Percentiles rank a stretch among this genome's conserved stretches.
phyloP scores from a whole-genome alignment of 768 basidiomycete species.

The Omphalotus guepiniiformis region DNA sequence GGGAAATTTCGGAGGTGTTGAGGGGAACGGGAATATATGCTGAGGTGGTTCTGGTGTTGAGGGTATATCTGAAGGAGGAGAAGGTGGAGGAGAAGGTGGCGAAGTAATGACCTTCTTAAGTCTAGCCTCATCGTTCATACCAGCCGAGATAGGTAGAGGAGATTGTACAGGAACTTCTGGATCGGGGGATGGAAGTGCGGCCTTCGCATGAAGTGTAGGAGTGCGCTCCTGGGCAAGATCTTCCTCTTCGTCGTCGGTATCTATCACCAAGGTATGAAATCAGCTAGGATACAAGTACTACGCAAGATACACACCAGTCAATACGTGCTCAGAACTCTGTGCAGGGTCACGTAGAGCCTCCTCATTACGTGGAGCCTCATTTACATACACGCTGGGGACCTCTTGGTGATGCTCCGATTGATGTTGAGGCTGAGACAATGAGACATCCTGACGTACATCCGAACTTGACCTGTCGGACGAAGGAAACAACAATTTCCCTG shows the following conservation, averaged over 20 bases:
- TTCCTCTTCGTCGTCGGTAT: slow-evolving; percentile 9
- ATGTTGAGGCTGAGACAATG: no score
- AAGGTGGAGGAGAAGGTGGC: slow-evolving; percentile 25
- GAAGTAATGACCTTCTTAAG: slow-evolving; percentile 15
- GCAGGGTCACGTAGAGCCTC: no score
- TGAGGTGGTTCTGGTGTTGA: slow-evolving; percentile 5
- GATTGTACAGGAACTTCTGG: slow-evolving; percentile 9
- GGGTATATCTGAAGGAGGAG: slow-evolving; percentile 22
- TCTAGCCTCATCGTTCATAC: slow-evolving; percentile 10
- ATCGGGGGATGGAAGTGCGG: slow-evolving; percentile 14
- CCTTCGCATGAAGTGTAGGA: slow-evolving; percentile 16
- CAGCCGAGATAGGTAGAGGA: slow-evolving; percentile 2
- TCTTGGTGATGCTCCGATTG: no score
- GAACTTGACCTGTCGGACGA: no score
- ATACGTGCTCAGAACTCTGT: no score
- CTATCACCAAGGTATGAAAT: neutral
- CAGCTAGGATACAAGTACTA: no score
- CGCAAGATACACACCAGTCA: neutral
- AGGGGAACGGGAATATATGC: slow-evolving; percentile 21
- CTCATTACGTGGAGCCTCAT: no score
- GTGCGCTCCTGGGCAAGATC: slow-evolving; percentile 20
- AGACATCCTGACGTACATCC: no score
- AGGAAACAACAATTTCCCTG: neutral
- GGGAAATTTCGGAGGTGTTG: slow-evolving; percentile 45
- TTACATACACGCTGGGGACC: no score